Percentiles rank a stretch among this genome's conserved stretches.
Evolutionary conservation across 495 filamentous ascomycete genomes (phyloP).

Genomic region (Penicillium daleae): DNA sequence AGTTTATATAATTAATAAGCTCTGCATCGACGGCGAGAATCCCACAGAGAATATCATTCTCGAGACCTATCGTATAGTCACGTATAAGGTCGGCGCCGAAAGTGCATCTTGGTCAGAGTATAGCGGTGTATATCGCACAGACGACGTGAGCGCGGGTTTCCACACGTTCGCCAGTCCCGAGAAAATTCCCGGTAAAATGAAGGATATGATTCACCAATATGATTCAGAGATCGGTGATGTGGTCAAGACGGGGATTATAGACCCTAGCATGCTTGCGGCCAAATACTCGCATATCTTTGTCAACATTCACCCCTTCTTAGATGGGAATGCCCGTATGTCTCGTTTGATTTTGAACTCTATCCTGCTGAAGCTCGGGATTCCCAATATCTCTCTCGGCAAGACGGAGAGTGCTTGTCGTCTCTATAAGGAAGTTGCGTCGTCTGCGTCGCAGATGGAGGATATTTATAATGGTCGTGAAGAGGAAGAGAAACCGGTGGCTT

Average conservation of each 20-base stretch:
- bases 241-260: neutral
- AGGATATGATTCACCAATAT: neutral
- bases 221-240: neutral
- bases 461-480: neutral
- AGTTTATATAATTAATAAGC: constrained; percentile 24
- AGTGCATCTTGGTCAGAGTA: neutral
- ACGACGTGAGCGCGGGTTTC: neutral
- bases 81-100: neutral
- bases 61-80: constrained; percentile 38
- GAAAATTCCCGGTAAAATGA: neutral
- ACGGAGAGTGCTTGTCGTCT: neutral
- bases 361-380: neutral
- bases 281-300: neutral
- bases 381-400: neutral
- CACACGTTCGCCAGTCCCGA: neutral
- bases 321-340: neutral
- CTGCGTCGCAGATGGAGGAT: neutral
- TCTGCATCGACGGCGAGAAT: constrained; percentile 20
- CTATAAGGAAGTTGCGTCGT: neutral
- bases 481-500: neutral
- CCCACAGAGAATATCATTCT: constrained; percentile 36
- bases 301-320: neutral
- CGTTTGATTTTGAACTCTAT: neutral
- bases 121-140: neutral
- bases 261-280: neutral